Base-by-base conservation (phyloP, 306 rosid species). In the Fragaria iinumae region DNA sequence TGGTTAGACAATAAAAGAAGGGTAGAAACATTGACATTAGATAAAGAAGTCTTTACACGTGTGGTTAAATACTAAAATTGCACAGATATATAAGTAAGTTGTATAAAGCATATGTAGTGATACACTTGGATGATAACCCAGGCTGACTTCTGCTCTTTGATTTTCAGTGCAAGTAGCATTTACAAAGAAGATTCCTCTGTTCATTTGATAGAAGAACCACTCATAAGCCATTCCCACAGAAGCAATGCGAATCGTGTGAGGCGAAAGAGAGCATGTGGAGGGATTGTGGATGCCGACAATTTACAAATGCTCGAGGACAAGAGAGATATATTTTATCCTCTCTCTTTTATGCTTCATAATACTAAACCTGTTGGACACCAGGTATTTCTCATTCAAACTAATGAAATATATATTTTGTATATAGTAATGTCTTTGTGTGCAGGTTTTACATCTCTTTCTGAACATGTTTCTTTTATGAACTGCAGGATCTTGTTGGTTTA, bases 401-500 rank as follows among this genome's bases (percentile, higher is more conserved):
- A 16, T 65, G 3, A 11, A 9, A 6, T 43, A 4, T 69, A 9
- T 43, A 12, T 56, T 21, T 56, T 21, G 52, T 11, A 17, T 64
- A n/a, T 55, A 20, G 60, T 20, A 55, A 20, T 55, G 1, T n/a
- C 60, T 60, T 41, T 32, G 36, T 32, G 36, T 32, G 36, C n/a
- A 71, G 66, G 75, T 74, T 72, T 2, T 32, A 6, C 56, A 49
- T 69, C 18, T 57, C 38, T 76, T 64, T 78, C 67, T 73, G 43
- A 41, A 65, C 73, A 62, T 29, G 27, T 38, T 47, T 74, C 76
- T 77, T 57, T 60, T 75, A 43, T 78, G 79, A 77, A 79, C 18
- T 89, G 90, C 99, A 96, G 99, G 99, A 96, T 89, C 97, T 96
- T 57, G 99, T 96, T 76, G 99, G 99, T 81, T 86, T 96, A 86